Percentiles rank a stretch among this genome's conserved stretches.
These are phyloP conservation scores for Lachancea meyersii DNA, from an alignment of 805 yeast species.

Conservation along the genomic window DNA sequence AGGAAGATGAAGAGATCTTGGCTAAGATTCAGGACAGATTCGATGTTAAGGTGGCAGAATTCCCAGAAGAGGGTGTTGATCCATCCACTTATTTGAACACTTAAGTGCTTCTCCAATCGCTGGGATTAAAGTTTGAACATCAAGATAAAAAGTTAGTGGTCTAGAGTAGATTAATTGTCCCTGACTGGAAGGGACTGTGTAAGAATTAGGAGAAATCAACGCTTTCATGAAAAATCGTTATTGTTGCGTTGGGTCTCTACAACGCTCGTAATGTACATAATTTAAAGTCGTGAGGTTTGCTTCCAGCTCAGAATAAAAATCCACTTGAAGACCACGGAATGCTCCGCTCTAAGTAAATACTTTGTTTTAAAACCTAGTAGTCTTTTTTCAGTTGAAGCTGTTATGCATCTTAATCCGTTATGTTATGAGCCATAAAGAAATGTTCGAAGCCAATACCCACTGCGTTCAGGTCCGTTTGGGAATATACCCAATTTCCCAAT, in stretches of 20 bases:
- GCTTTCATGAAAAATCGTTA: constrained; percentile 1
- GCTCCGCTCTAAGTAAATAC: too few relatives aligned
- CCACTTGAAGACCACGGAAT: too few relatives aligned
- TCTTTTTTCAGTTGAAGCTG: too few relatives aligned
- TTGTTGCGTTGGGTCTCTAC: neutral
- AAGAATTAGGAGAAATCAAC: constrained; percentile 6
- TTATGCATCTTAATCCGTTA: too few relatives aligned
- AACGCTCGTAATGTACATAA: neutral
- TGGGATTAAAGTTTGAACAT: constrained; percentile 5
- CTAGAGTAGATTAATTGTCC: constrained; percentile 2
- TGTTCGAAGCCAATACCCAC: too few relatives aligned
- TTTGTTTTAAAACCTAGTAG: too few relatives aligned
- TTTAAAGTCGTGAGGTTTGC: neutral
- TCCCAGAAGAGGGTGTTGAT: constrained; percentile 97
- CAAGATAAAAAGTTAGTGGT: constrained; percentile 7
- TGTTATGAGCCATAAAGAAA: too few relatives aligned
- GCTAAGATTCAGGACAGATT: constrained; percentile 93
- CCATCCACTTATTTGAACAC: constrained; percentile 97
- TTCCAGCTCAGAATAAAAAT: too few relatives aligned
- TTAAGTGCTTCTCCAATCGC: constrained; percentile 30
- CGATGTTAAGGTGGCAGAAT: constrained; percentile 89
- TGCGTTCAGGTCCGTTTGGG: too few relatives aligned
- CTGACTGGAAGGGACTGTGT: constrained; percentile 6
- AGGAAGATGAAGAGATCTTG: constrained; percentile 84
- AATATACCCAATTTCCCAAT: too few relatives aligned